Evolutionary conservation across 2,329 filamentous ascomycete species (phyloP).

Genomic region (Cladophialophora yegresii): DNA sequence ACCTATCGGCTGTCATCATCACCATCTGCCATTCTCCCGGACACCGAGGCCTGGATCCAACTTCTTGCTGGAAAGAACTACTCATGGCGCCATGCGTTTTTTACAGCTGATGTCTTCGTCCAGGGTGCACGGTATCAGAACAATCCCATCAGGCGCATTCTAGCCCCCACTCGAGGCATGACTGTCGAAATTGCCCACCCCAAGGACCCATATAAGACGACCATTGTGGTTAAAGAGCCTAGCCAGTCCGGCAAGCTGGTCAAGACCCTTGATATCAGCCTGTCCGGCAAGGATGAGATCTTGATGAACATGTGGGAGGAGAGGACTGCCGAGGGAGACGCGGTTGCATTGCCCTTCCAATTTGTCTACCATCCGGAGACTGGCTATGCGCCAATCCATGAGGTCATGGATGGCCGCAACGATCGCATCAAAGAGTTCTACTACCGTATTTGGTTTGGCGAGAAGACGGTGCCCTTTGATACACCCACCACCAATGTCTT

Average conservation of each 20-base stretch:
- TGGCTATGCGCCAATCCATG: slow-evolving; percentile 94
- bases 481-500: slow-evolving; percentile 83
- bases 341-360: slow-evolving; percentile 79
- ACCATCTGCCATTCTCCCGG: slow-evolving; percentile 72
- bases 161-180: slow-evolving; percentile 80
- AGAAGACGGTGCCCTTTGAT: slow-evolving; percentile 80
- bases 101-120: slow-evolving; percentile 89
- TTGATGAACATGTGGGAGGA: slow-evolving; percentile 89
- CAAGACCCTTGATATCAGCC: slow-evolving; percentile 82
- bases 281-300: slow-evolving; percentile 75
- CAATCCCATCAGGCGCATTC: slow-evolving; percentile 90
- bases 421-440: slow-evolving; percentile 99
- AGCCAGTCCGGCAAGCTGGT: slow-evolving; percentile 81
- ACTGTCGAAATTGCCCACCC: slow-evolving; percentile 85
- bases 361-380: slow-evolving; percentile 95
- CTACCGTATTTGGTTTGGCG: slow-evolving; percentile 95
- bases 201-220: slow-evolving; percentile 77
- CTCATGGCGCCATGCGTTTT: slow-evolving; percentile 93
- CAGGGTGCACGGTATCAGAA: slow-evolving; percentile 97
- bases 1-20: slow-evolving; percentile 80
- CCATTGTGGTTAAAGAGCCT: slow-evolving; percentile 84
- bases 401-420: slow-evolving; percentile 94
- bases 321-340: slow-evolving; percentile 77
- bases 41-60: slow-evolving; percentile 79
- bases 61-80: slow-evolving; percentile 81